Conservation (phyloP, 2,329 filamentous ascomycete genomes). For the Xylaria sp. region DNA sequence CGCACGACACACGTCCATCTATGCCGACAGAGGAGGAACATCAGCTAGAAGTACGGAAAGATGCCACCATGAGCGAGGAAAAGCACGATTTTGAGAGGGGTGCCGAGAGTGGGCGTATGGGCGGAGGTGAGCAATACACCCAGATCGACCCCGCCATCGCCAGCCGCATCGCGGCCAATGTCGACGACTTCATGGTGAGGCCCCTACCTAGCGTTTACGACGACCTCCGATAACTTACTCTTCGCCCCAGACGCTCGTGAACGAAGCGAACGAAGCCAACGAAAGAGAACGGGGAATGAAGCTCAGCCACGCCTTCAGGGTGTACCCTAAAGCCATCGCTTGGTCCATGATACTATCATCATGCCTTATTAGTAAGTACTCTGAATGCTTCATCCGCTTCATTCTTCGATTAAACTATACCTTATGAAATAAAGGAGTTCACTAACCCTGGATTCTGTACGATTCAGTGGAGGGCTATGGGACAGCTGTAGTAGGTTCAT, state of each 20-base stretch:
- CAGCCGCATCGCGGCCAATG: conserved; percentile 33
- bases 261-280: conserved; percentile 43
- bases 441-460: conserved; percentile 13
- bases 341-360: conserved; percentile 48
- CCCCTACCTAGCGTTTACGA: neutral
- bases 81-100: conserved; percentile 24
- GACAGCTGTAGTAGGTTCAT: conserved; percentile 35
- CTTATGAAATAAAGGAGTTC: conserved; percentile 29
- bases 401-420: too few species aligned
- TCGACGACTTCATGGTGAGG: conserved; percentile 37
- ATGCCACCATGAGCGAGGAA: conserved; percentile 17
- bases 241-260: conserved; percentile 38
- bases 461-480: conserved; percentile 34
- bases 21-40: conserved; percentile 14
- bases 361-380: conserved; percentile 39
- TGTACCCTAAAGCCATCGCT: conserved; percentile 47
- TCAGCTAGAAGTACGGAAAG: conserved; percentile 16
- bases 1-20: conserved; percentile 6
- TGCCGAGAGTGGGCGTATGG: conserved; percentile 6
- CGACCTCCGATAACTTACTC: conserved; percentile 1
- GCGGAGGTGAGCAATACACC: conserved; percentile 11
- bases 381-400: neutral
- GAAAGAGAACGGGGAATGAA: conserved; percentile 43
- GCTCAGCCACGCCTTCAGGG: conserved; percentile 42
- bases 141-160: conserved; percentile 33